A percentile compares a stretch with the other conserved stretches of the same genome.
Evolutionary conservation across 257 asterid species (phyloP).

Genomic region (Jasminum sambac): DNA sequence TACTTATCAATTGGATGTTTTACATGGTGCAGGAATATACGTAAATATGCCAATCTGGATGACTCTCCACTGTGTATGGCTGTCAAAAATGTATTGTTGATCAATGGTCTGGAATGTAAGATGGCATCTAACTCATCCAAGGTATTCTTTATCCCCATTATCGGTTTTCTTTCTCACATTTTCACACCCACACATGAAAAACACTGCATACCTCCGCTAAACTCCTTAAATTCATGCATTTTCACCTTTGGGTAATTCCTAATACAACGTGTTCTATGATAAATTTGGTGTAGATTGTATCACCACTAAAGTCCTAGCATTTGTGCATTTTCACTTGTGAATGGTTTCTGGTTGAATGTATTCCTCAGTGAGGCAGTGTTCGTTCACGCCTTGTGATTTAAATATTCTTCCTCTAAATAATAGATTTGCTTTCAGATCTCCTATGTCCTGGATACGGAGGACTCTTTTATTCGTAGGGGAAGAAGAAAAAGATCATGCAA

Average conservation of each 20-base stretch:
- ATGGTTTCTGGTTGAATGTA: not conserved
- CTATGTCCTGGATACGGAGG: conserved; percentile 91
- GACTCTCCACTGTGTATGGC: conserved; percentile 63
- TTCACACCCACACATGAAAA: too few relatives aligned
- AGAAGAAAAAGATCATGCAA: conserved; percentile 29
- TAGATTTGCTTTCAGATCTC: conserved; percentile 61
- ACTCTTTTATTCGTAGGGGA: conserved; percentile 71
- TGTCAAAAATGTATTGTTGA: conserved; percentile 57
- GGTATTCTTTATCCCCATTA: conserved; percentile 45
- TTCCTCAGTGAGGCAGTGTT: not conserved
- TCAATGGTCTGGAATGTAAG: conserved; percentile 93
- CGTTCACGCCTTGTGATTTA: not conserved
- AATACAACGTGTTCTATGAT: too few relatives aligned
- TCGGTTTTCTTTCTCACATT: too few relatives aligned
- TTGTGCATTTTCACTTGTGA: not conserved
- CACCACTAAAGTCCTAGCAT: not conserved
- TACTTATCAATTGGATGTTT: conserved; percentile 19
- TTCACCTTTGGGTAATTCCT: too few relatives aligned
- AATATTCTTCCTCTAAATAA: conserved; percentile 10
- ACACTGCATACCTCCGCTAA: too few relatives aligned
- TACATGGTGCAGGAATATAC: conserved; percentile 60
- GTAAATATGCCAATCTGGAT: conserved; percentile 47
- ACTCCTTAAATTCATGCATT: too few relatives aligned
- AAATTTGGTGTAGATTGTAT: not conserved
- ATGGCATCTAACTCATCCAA: conserved; percentile 86